These are phyloP conservation scores for Rhododendron ferrugineum DNA, from an alignment of 148 eudicot species.

Conservation along the genomic window DNA sequence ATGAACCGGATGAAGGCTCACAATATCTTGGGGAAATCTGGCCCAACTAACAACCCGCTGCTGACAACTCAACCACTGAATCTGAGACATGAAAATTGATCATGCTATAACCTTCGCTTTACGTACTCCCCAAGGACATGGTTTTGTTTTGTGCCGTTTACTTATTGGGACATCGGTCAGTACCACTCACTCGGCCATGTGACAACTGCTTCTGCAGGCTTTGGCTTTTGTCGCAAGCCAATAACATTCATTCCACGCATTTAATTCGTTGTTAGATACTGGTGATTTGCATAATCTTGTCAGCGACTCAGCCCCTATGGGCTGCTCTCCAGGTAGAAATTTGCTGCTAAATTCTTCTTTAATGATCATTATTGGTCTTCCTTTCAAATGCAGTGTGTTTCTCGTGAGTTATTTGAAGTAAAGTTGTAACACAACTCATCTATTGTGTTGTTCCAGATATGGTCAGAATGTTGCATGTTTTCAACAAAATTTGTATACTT, in stretches of 20 bases:
- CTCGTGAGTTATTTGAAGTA: background rate
- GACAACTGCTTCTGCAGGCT: background rate
- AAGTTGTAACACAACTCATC: background rate
- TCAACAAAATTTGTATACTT: background rate
- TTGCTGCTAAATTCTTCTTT: background rate
- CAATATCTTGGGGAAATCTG: slow-evolving; percentile 32
- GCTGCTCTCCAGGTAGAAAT: background rate
- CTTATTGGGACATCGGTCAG: background rate
- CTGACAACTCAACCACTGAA: slow-evolving; percentile 7
- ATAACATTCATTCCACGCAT: background rate
- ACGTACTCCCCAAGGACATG: background rate
- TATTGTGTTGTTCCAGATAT: background rate
- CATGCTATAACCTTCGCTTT: background rate
- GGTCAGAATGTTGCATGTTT: background rate
- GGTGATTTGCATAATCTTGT: background rate
- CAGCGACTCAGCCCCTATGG: background rate
- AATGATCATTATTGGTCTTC: background rate
- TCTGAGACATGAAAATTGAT: slow-evolving; percentile 19
- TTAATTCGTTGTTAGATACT: background rate
- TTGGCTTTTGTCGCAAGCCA: background rate
- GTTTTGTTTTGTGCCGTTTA: background rate
- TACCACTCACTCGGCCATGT: background rate
- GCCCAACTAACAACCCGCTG: slow-evolving; percentile 11
- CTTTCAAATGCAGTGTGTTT: background rate
- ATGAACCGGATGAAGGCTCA: slow-evolving; percentile 32